These are phyloP conservation scores for Bretziella fagacearum DNA, from an alignment of 2,329 filamentous ascomycete genomes.

Conservation along the genomic window DNA sequence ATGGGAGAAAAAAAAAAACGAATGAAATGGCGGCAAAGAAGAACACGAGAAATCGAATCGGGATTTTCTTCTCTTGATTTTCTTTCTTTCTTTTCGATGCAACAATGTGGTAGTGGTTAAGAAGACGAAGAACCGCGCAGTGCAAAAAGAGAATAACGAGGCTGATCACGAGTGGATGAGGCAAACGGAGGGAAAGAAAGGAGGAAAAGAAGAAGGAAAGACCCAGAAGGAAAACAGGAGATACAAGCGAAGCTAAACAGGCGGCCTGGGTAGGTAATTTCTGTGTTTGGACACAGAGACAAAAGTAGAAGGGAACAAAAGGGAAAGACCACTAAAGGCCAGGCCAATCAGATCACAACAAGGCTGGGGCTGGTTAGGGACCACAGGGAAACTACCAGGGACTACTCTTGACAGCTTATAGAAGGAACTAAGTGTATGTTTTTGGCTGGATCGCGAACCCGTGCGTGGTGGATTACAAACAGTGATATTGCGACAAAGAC, in stretches of 20 bases:
- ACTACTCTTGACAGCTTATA: not conserved
- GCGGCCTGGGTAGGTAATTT: not conserved
- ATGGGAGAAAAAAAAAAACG: constrained; percentile 8
- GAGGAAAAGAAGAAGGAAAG: constrained; percentile 1
- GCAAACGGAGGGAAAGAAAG: constrained; percentile 1
- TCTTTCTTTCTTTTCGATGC: not conserved
- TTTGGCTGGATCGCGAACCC: no score
- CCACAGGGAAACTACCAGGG: not conserved
- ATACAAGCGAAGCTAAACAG: not conserved
- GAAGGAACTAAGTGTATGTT: not conserved
- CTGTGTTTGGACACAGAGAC: constrained; percentile 1
- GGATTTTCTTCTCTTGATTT: not conserved
- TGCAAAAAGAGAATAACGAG: constrained; percentile 1
- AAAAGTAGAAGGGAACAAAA: not conserved
- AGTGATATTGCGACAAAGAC: no score
- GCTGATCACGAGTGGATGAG: constrained; percentile 3
- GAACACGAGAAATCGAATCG: constrained; percentile 4
- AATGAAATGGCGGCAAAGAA: constrained; percentile 9
- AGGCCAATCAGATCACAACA: not conserved
- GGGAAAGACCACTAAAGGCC: not conserved
- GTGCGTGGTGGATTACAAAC: no score
- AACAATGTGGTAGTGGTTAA: constrained; percentile 10
- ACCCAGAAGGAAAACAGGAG: not conserved
- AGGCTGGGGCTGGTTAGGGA: not conserved
- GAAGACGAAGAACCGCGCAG: constrained; percentile 1